These are phyloP conservation scores for Neurospora africana DNA, from an alignment of 495 filamentous ascomycete species.

Conservation along the genomic window DNA sequence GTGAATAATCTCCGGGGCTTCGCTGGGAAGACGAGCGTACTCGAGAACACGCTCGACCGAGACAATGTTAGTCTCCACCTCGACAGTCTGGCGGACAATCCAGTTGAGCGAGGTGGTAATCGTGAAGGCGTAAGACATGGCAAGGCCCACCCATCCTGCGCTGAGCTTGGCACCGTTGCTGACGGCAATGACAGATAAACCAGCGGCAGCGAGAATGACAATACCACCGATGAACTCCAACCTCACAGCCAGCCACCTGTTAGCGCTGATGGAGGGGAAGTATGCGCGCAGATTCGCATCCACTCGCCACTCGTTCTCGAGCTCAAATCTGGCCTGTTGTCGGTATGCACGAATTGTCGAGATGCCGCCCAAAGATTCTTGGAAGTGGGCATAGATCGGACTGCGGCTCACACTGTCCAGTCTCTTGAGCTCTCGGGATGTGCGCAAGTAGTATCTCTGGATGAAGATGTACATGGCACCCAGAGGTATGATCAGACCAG, in stretches of 20 bases:
- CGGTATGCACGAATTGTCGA: slow-evolving; percentile 96
- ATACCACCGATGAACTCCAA: slow-evolving; percentile 94
- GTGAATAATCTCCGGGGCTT: slow-evolving; percentile 89
- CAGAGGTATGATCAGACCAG: slow-evolving; percentile 71
- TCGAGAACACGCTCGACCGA: slow-evolving; percentile 97
- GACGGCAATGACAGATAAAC: slow-evolving; percentile 74
- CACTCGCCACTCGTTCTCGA: slow-evolving; percentile 96
- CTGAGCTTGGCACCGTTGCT: slow-evolving; percentile 55
- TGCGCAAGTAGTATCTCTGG: slow-evolving; percentile 93
- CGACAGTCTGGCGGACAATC: slow-evolving; percentile 98
- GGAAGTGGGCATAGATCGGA: slow-evolving; percentile 97
- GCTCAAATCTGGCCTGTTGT: slow-evolving; percentile 74
- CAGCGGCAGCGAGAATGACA: slow-evolving; percentile 81
- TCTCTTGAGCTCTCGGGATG: slow-evolving; percentile 91
- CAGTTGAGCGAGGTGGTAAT: slow-evolving; percentile 98
- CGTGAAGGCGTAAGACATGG: slow-evolving; percentile 94
- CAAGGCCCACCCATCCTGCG: slow-evolving; percentile 76
- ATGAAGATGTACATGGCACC: slow-evolving; percentile 79
- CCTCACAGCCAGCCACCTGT: slow-evolving; percentile 90
- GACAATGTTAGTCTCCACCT: slow-evolving; percentile 98
- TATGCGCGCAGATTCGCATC: slow-evolving; percentile 93
- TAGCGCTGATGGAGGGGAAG: slow-evolving; percentile 92
- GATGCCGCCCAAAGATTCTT: slow-evolving; percentile 90
- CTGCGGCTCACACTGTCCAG: slow-evolving; percentile 91
- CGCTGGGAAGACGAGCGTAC: slow-evolving; percentile 86